Percentiles rank a stretch among this genome's conserved stretches.
phyloP scores from a whole-genome alignment of 2,329 filamentous ascomycete genomes.

The Penicillium palitans region DNA sequence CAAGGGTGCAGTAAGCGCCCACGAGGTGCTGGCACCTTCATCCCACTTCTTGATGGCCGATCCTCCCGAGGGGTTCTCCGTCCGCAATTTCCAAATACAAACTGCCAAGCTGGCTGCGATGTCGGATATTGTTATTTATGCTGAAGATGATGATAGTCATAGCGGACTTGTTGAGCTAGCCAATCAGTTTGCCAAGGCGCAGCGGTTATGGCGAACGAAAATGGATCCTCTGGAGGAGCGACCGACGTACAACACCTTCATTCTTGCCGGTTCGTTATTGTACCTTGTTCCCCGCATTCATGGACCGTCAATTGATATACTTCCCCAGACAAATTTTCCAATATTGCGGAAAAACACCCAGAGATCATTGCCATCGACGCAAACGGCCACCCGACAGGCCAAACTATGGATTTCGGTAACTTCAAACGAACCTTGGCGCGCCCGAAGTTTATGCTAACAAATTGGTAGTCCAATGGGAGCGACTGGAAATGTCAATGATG shows the following conservation, averaged over 20 bases:
- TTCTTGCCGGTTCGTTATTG: conserved; percentile 57
- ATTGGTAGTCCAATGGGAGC: conserved; percentile 69
- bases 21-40: conserved; percentile 69
- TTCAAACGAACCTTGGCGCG: conserved; percentile 11
- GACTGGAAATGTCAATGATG: conserved; percentile 91
- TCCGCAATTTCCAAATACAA: conserved; percentile 97
- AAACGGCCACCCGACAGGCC: conserved; percentile 68
- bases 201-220: conserved; percentile 70
- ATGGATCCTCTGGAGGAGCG: conserved; percentile 58
- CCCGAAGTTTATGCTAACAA: conserved; percentile 11
- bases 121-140: conserved; percentile 92
- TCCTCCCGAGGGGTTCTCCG: conserved; percentile 86
- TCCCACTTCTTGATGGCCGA: conserved; percentile 77
- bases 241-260: conserved; percentile 80
- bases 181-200: conserved; percentile 68
- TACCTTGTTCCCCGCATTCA: not conserved
- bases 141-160: conserved; percentile 64
- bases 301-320: conserved; percentile 23
- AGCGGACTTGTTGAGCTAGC: conserved; percentile 66
- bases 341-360: conserved; percentile 69
- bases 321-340: conserved; percentile 60
- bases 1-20: conserved; percentile 81
- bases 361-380: conserved; percentile 75
- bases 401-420: conserved; percentile 78
- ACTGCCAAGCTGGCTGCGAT: conserved; percentile 81